phyloP scores from a whole-genome alignment of 805 yeast genomes.

The Spathaspora arborariae region DNA sequence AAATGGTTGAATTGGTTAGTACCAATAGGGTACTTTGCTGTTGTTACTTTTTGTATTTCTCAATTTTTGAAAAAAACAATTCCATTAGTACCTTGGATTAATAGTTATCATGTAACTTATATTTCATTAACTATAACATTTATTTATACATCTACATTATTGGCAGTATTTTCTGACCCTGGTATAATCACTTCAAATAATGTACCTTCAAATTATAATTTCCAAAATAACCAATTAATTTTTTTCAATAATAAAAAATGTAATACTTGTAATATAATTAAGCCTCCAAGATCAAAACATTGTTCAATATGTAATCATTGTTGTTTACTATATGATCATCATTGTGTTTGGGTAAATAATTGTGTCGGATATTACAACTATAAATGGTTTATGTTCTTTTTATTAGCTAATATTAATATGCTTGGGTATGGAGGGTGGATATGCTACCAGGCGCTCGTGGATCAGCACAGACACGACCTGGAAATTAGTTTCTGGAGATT shows the following conservation, averaged over 20 bases:
- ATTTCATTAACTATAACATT: slow-evolving; percentile 28
- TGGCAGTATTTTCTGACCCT: slow-evolving; percentile 41
- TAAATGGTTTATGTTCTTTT: slow-evolving; percentile 54
- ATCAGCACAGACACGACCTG: background rate
- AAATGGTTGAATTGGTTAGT: slow-evolving; percentile 39
- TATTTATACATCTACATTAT: slow-evolving; percentile 31
- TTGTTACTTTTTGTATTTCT: slow-evolving; percentile 31
- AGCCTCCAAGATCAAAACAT: slow-evolving; percentile 65
- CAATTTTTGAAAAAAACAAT: slow-evolving; percentile 30
- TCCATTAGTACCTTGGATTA: slow-evolving; percentile 1
- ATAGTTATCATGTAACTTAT: slow-evolving; percentile 12
- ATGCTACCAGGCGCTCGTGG: slow-evolving; percentile 22
- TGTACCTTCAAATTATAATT: slow-evolving; percentile 4
- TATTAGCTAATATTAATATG: slow-evolving; percentile 44
- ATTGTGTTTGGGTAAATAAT: slow-evolving; percentile 65
- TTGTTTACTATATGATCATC: slow-evolving; percentile 51
- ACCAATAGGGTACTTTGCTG: slow-evolving; percentile 37
- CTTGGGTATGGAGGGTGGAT: slow-evolving; percentile 40
- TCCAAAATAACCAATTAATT: slow-evolving; percentile 43
- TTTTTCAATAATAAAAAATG: slow-evolving; percentile 47
- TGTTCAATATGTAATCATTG: slow-evolving; percentile 59
- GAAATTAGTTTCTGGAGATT: slow-evolving; percentile 14
- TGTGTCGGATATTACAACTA: slow-evolving; percentile 71
- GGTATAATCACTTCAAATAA: slow-evolving; percentile 35
- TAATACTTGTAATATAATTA: slow-evolving; percentile 40